Evolutionary conservation across 805 yeast species (phyloP).

Genomic region (Sugiyamaella smithiae): DNA sequence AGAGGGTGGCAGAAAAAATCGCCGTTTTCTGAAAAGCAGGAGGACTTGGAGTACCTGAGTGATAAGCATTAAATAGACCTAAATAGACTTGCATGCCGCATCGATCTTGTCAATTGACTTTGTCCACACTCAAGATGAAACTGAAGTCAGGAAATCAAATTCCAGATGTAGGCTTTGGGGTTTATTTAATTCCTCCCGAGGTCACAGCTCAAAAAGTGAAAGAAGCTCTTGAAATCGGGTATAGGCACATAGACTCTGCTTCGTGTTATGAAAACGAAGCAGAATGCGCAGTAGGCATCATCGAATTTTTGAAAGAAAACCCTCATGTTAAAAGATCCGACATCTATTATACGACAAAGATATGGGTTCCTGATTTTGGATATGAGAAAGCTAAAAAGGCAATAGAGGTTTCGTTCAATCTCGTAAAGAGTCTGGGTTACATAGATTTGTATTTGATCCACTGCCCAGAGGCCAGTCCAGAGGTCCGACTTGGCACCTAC

Average conservation of each 20-base stretch:
- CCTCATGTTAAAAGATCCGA: conserved; percentile 51
- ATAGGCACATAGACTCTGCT: conserved; percentile 75
- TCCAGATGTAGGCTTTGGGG: conserved; percentile 46
- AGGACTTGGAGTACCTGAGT: too few relatives aligned
- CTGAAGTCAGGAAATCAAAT: conserved; percentile 58
- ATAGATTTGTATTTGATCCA: conserved; percentile 71
- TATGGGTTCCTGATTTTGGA: conserved; percentile 73
- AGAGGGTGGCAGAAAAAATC: not conserved
- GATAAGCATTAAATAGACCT: too few relatives aligned
- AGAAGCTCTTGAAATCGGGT: conserved; percentile 61
- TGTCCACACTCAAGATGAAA: too few relatives aligned
- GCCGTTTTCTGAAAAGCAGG: not conserved
- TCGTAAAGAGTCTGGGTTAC: conserved; percentile 47
- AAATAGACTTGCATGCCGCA: too few relatives aligned
- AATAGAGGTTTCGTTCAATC: conserved; percentile 53
- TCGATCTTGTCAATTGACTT: too few relatives aligned
- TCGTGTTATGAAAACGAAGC: conserved; percentile 61
- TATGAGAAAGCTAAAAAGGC: conserved; percentile 54
- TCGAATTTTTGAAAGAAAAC: conserved; percentile 46
- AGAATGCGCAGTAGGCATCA: conserved; percentile 60
- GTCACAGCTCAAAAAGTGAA: conserved; percentile 42
- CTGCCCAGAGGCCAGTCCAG: conserved; percentile 38
- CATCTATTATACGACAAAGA: conserved; percentile 58
- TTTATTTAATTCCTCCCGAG: conserved; percentile 49
- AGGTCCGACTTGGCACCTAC: conserved; percentile 22